A percentile compares a stretch with the other conserved stretches of the same genome.
Conservation (phyloP, 2,329 filamentous ascomycete species). For the Pseudocercospora ulei region DNA sequence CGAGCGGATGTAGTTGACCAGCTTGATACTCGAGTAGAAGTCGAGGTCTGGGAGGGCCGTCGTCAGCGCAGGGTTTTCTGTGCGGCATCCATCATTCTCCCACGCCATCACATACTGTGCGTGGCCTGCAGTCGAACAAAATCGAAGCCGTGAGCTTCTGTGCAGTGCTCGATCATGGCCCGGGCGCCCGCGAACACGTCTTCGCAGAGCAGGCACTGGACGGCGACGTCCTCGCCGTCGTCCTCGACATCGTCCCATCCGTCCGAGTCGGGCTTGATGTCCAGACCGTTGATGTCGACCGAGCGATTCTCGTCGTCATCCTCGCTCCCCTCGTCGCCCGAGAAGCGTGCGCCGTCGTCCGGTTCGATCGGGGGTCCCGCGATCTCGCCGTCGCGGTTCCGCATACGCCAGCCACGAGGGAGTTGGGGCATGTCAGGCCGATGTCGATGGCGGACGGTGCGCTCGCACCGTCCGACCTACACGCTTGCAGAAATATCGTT, state of each 20-base stretch:
- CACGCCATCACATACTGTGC: slow-evolving; percentile 31
- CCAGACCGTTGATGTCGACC: slow-evolving; percentile 22
- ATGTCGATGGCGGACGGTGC: slow-evolving; percentile 1
- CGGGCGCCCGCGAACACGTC: slow-evolving; percentile 30
- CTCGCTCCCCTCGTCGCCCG: slow-evolving; percentile 17
- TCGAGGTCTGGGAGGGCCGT: slow-evolving; percentile 34
- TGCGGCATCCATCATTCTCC: slow-evolving; percentile 2
- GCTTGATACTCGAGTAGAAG: slow-evolving; percentile 39
- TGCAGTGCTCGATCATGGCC: slow-evolving; percentile 36
- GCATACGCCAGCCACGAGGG: slow-evolving; percentile 26
- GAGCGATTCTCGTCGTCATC: slow-evolving; percentile 14
- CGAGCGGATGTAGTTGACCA: slow-evolving; percentile 44
- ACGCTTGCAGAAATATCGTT: too few relatives aligned
- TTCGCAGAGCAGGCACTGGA: slow-evolving; percentile 38
- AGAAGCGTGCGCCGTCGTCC: slow-evolving; percentile 21
- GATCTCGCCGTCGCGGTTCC: slow-evolving; percentile 21
- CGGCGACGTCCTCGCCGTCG: slow-evolving; percentile 34
- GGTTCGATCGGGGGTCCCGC: slow-evolving; percentile 23
- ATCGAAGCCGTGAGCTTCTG: slow-evolving; percentile 36
- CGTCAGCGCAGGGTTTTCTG: neutral
- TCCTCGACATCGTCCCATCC: slow-evolving; percentile 42
- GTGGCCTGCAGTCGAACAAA: slow-evolving; percentile 32
- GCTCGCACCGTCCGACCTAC: too few relatives aligned
- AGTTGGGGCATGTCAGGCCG: slow-evolving; percentile 19
- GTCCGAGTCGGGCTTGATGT: slow-evolving; percentile 33